These are phyloP conservation scores for Antitrichia curtipendula DNA, from an alignment of 225 moss, liverwort and hornwort species.

Conservation along the genomic window DNA sequence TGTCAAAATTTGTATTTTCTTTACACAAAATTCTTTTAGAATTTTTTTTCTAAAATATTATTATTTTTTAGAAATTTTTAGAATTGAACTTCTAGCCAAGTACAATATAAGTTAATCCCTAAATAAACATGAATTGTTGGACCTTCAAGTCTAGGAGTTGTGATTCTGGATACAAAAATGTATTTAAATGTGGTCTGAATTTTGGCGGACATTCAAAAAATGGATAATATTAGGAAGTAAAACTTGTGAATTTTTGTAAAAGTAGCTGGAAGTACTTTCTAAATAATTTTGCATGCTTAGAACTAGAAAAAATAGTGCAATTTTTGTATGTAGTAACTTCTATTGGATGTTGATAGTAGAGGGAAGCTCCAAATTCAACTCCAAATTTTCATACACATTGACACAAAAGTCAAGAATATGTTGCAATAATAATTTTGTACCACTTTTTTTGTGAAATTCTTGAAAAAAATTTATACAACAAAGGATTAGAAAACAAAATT, in stretches of 20 bases:
- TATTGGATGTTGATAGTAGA: fast-evolving
- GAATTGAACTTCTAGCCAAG: fast-evolving
- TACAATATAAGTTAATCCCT: background rate
- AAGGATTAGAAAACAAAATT: too few species aligned
- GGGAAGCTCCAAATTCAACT: background rate
- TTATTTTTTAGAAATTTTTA: too few species aligned
- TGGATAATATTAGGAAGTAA: background rate
- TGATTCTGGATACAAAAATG: background rate
- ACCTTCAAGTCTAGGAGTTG: background rate
- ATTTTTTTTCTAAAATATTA: too few species aligned
- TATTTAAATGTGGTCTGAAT: background rate
- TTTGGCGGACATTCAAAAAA: background rate
- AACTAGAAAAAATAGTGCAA: background rate
- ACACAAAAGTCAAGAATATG: background rate
- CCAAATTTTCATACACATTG: background rate
- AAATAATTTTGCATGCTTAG: too few species aligned
- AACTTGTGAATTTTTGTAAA: background rate
- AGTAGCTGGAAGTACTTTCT: fast-evolving
- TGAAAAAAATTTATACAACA: background rate
- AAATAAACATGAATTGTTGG: background rate
- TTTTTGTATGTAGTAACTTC: background rate
- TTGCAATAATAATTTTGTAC: too few species aligned
- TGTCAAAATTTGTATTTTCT: too few species aligned
- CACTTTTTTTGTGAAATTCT: background rate
- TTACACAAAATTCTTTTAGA: too few species aligned